Base-by-base conservation (phyloP, 768 basidiomycete genomes). In the Tricholoma flavovirens region DNA sequence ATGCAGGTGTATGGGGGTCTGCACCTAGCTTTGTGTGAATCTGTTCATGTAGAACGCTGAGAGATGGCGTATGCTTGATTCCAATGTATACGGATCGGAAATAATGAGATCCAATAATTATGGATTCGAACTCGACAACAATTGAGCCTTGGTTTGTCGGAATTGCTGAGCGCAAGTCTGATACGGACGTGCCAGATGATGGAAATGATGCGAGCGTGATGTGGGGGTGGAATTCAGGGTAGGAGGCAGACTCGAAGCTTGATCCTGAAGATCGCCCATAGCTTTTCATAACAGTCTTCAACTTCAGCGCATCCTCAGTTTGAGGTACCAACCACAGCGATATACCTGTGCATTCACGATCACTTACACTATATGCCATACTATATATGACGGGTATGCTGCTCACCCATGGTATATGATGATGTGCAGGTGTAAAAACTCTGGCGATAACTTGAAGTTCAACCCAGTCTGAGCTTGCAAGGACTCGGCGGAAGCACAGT, bases 311-410 rank as follows among this genome's bases (percentile, higher is more conserved):
- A 59, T 82, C 77, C 8, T 63, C 53, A n/a, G 66, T 59, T 14
- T 73, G 63, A 5, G 88, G 86, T 12, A 90, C 82, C 29, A 92
- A 77, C 89, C 89, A 92, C 3, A 90, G 71, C 12, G 85, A 73
- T 49, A 82, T 62, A 11, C 84, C 86, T 87, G 19, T 43, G 24
- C 22, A 30, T 29, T 32, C 40, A 21, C 17, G 40, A 42, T 42
- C n/a, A n/a, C n/a, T n/a, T n/a, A 9, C 24, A 26, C 5, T 42
- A 11, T 19, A 21, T 42, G 40, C 15, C 40, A 1, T 15, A 38
- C 15, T 11, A 7, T 22, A 22, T n/a, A 17, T 5, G 5, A 26
- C 24, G 3, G 8, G 15, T 26, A 22, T 42, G 40, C 11, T 11
- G 43, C 52, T 19, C 26, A 53, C 52, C 52, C 52, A 53, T 43